Percentiles rank a stretch among this genome's conserved stretches.
These are phyloP conservation scores for Candida odintsovae DNA, from an alignment of 805 yeast species.

Conservation along the genomic window DNA sequence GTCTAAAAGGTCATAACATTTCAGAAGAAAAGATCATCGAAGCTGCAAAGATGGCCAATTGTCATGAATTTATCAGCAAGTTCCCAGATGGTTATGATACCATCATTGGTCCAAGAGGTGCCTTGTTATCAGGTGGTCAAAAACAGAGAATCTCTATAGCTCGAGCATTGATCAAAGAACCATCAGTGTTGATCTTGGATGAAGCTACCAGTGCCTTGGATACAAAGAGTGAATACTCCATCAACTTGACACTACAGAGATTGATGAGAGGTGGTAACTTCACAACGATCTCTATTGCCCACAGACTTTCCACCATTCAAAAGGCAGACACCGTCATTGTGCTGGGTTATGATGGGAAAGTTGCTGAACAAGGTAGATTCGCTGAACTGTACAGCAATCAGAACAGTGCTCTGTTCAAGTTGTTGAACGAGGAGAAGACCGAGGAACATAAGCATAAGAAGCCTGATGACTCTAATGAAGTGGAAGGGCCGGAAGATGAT, in stretches of 20 bases:
- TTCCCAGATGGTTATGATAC: constrained; percentile 67
- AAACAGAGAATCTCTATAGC: constrained; percentile 84
- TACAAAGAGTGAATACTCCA: constrained; percentile 64
- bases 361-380: constrained; percentile 70
- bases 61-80: constrained; percentile 51
- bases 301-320: constrained; percentile 83
- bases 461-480: constrained; percentile 5
- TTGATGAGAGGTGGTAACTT: constrained; percentile 53
- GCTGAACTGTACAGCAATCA: constrained; percentile 46
- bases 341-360: constrained; percentile 72
- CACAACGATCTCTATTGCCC: constrained; percentile 90
- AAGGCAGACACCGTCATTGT: constrained; percentile 84
- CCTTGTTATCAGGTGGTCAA: constrained; percentile 86
- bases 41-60: constrained; percentile 47
- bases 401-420: constrained; percentile 32
- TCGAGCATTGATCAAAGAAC: constrained; percentile 70
- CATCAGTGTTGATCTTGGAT: constrained; percentile 70
- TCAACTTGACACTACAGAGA: constrained; percentile 68
- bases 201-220: constrained; percentile 92
- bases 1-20: constrained; percentile 35
- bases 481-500: constrained; percentile 5
- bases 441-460: constrained; percentile 10
- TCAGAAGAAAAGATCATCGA: constrained; percentile 46
- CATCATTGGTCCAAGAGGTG: constrained; percentile 58
- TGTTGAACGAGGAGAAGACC: constrained; percentile 30